Conservation (phyloP, 2,329 filamentous ascomycete genomes). For the Apiospora kogelbergensis region DNA sequence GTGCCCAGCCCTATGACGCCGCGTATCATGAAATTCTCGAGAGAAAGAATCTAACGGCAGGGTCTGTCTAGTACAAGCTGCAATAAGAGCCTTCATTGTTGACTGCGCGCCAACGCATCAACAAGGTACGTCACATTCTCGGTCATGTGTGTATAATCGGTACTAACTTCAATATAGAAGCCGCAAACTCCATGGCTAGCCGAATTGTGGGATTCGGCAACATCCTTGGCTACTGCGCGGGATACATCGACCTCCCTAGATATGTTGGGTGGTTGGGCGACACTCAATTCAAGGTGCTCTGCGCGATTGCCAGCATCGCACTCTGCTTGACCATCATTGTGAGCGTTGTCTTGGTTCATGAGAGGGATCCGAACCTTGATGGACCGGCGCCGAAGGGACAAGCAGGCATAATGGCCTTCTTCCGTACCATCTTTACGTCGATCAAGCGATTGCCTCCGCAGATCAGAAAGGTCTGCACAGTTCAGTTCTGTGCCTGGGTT, state of each 20-base stretch:
- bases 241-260: slow-evolving; percentile 76
- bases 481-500: slow-evolving; percentile 87
- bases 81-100: slow-evolving; percentile 87
- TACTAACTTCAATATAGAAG: slow-evolving; percentile 49
- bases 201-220: slow-evolving; percentile 85
- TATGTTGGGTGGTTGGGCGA: slow-evolving; percentile 78
- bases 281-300: slow-evolving; percentile 91
- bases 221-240: slow-evolving; percentile 85
- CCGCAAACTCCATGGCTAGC: slow-evolving; percentile 92
- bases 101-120: slow-evolving; percentile 91
- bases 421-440: slow-evolving; percentile 73
- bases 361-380: slow-evolving; percentile 78
- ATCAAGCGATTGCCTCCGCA: slow-evolving; percentile 79
- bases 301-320: slow-evolving; percentile 76
- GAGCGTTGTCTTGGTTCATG: slow-evolving; percentile 68
- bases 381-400: slow-evolving; percentile 59
- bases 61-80: slow-evolving; percentile 70
- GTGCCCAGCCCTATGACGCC: slow-evolving; percentile 21
- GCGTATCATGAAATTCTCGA: too few relatives aligned
- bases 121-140: slow-evolving; percentile 52
- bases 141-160: slow-evolving; percentile 13
- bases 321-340: slow-evolving; percentile 69
- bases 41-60: slow-evolving; percentile 10
- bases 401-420: slow-evolving; percentile 74
- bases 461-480: slow-evolving; percentile 76